Percentiles rank a stretch among this genome's conserved stretches.
Conservation (phyloP, 2,329 filamentous ascomycete genomes). For the Venturia nashicola region DNA sequence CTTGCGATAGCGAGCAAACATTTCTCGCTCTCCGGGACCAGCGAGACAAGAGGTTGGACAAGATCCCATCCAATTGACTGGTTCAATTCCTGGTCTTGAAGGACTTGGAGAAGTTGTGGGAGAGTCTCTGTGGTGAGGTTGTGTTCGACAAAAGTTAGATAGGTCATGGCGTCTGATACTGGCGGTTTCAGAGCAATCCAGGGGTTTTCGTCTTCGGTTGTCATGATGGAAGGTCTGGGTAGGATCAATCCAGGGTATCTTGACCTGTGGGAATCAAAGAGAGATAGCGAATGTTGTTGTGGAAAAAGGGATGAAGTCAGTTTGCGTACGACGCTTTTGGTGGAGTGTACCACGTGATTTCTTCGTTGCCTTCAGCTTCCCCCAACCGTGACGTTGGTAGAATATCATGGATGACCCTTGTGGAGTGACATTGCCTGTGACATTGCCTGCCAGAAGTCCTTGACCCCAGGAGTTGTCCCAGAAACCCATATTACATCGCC, state of each 20-base stretch:
- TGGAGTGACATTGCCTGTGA: too few species aligned
- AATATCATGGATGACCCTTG: background rate
- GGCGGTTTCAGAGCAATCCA: slow-evolving; percentile 39
- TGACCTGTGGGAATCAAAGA: background rate
- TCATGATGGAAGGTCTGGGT: background rate
- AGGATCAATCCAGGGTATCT: background rate
- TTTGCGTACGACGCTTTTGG: background rate
- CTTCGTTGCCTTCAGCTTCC: background rate
- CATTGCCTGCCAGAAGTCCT: background rate
- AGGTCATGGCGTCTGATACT: slow-evolving; percentile 58
- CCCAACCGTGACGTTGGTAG: too few species aligned
- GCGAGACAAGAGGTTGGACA: slow-evolving; percentile 58
- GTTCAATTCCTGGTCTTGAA: slow-evolving; percentile 56
- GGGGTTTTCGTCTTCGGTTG: background rate
- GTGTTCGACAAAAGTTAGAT: slow-evolving; percentile 66
- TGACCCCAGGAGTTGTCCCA: background rate
- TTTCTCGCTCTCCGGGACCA: slow-evolving; percentile 52
- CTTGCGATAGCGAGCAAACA: slow-evolving; percentile 65
- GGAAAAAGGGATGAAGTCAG: background rate
- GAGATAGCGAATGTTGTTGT: background rate
- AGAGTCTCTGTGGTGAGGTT: slow-evolving; percentile 56
- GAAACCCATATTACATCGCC: background rate
- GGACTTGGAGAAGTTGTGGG: slow-evolving; percentile 53
- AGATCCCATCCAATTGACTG: slow-evolving; percentile 76
- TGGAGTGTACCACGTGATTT: background rate